Evolutionary conservation across 169 alveolate genomes (phyloP).

Genomic region (Theileria luwenshuni): DNA sequence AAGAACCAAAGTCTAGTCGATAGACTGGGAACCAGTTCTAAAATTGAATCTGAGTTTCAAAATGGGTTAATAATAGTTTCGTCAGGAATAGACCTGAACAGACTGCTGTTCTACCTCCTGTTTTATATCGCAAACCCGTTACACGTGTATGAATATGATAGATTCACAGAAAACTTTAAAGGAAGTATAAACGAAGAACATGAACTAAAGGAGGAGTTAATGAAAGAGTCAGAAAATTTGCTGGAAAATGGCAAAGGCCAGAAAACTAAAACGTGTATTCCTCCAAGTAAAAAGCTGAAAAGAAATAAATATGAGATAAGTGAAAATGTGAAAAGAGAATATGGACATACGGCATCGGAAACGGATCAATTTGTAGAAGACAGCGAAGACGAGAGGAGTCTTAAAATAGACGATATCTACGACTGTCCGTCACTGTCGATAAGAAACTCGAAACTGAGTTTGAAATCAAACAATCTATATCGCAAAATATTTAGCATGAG

Average conservation of each 20-base stretch:
- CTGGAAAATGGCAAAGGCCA: background rate
- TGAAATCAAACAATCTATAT: conserved; percentile 33
- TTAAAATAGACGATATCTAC: conserved; percentile 7
- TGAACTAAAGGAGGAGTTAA: background rate
- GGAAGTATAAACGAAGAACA: background rate
- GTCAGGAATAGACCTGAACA: conserved; percentile 46
- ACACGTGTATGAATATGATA: conserved; percentile 51
- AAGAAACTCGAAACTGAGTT: conserved; percentile 33
- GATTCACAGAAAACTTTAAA: background rate
- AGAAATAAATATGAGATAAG: background rate
- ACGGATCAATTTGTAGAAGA: background rate
- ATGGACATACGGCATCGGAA: background rate
- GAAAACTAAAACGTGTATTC: background rate
- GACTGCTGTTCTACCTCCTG: conserved; percentile 61
- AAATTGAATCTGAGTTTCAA: conserved; percentile 5
- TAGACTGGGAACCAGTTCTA: conserved; percentile 16
- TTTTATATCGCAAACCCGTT: conserved; percentile 57
- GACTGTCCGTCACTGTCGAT: conserved; percentile 20
- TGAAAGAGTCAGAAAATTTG: background rate
- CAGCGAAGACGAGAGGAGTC: background rate
- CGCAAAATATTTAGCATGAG: conserved; percentile 38
- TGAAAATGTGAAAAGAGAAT: background rate
- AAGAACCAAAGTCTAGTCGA: conserved; percentile 15
- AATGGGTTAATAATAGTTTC: conserved; percentile 55
- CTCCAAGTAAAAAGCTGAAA: background rate